These are phyloP conservation scores for Cenchrus purpureus DNA, from an alignment of 176 grass and related monocot genomes.

Conservation along the genomic window DNA sequence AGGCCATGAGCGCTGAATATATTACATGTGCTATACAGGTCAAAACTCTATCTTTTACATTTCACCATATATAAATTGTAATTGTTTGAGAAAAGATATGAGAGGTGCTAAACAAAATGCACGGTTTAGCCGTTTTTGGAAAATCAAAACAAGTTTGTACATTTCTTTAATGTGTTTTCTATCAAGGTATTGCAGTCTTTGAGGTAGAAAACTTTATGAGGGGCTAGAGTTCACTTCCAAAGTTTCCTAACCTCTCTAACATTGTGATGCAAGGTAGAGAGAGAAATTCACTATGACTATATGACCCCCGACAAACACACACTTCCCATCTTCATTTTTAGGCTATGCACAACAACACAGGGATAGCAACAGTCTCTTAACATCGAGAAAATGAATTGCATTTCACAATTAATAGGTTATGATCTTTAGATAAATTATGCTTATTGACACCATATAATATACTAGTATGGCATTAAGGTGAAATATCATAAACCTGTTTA, in stretches of 20 bases:
- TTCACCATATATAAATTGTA: neutral
- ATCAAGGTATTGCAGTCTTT: neutral
- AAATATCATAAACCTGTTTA: neutral
- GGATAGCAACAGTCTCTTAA: neutral
- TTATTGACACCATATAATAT: neutral
- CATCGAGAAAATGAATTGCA: neutral
- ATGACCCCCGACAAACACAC: too few species aligned
- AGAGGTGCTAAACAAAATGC: neutral
- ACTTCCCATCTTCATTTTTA: neutral
- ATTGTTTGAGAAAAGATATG: neutral
- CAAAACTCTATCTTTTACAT: neutral
- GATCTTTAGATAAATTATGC: neutral
- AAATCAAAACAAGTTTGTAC: neutral
- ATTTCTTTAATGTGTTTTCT: neutral
- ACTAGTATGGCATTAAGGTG: neutral
- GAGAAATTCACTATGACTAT: neutral
- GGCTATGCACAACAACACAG: too few species aligned
- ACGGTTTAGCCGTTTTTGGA: neutral
- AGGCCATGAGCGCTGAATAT: too few species aligned
- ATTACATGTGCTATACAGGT: neutral
- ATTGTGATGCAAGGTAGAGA: neutral
- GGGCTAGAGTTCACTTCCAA: slow-evolving; percentile 1
- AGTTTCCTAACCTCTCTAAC: slow-evolving; percentile 28
- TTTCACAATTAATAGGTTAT: neutral
- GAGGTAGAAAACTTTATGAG: neutral